phyloP scores from a whole-genome alignment of 73 alveolate genomes.

The Tetrahymena thermophila region DNA sequence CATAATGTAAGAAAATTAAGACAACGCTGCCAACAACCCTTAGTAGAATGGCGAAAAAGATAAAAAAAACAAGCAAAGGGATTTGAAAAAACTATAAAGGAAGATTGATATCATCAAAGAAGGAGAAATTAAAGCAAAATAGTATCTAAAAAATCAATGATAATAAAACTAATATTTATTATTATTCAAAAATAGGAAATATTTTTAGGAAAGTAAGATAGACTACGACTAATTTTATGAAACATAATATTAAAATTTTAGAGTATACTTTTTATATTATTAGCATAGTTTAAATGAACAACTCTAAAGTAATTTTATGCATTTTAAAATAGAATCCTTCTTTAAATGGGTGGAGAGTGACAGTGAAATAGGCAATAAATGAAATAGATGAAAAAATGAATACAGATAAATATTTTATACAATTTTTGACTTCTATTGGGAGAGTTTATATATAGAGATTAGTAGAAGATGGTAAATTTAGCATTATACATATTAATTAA shows the following conservation, averaged over 20 bases:
- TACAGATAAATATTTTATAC: neutral
- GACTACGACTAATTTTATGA: neutral
- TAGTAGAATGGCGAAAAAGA: neutral
- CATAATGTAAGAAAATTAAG: neutral
- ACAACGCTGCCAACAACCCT: neutral
- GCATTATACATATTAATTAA: neutral
- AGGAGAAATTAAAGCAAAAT: neutral
- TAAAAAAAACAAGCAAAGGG: neutral
- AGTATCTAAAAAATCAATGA: neutral
- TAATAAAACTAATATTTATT: neutral
- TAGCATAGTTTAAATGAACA: neutral
- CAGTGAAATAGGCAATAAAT: neutral
- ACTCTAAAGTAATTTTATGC: neutral
- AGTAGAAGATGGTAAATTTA: neutral
- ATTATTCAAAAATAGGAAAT: neutral
- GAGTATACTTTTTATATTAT: neutral
- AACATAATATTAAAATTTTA: neutral
- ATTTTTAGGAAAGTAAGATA: neutral
- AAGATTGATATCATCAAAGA: neutral
- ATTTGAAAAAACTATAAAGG: neutral
- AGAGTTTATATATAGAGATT: neutral
- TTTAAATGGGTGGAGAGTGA: neutral
- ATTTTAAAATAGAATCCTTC: neutral
- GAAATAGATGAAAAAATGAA: neutral
- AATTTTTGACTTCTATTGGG: neutral